Base-by-base conservation (phyloP, 2,329 filamentous ascomycete species). In the Aureobasidium vineae region DNA sequence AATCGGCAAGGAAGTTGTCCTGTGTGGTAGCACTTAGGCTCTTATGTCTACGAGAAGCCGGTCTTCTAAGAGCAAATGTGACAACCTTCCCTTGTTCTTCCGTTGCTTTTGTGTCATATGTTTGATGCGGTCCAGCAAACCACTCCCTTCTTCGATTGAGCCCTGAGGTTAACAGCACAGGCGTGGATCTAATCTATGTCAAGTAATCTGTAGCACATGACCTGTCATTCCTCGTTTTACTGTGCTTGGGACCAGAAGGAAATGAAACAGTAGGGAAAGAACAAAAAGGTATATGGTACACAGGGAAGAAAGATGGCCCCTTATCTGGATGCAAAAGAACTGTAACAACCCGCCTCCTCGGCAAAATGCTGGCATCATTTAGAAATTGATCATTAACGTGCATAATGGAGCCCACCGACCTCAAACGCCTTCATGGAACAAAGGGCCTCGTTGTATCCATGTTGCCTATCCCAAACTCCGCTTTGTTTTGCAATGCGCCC, bases 201-300 rank as follows among this genome's bases (percentile, higher is more conserved):
- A 36, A 3, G 3, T 3, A 13, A 8, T 36, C 8, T 36, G 33
- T 36, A 10, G 33, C 33, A 36, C 10, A 36, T 36, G 33, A 10
- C 13, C 13, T 36, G 21, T 13, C 43, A 21, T 47, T 47, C 16
- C 21, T 47, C 21, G 15, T 47, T 23, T 21, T 49, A 49, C 45
- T 49, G 45, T 49, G 16, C 47, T 50, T 19, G 15, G 8, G 33
- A 36, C 33, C 13, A 52, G 7, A 52, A 52, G 19, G 49, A 11
- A 52, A 31, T 7, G 21, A 33, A 47, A 36, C 10, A 36, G 33
- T 36, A 59, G 28, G 4, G 28, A 23, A 19, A 26, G n/a, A 45
- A 45, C 8, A 45, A 45, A 45, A 59, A 59, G 5, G 40, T 59
- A 59, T 59, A 59, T 59, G 26, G 56, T 59, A 59, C 56, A 47